Evolutionary conservation across 208 protist species (phyloP), one percentile per base, ranked within the genome.

Genomic region (Phytomonas sp.): DNA sequence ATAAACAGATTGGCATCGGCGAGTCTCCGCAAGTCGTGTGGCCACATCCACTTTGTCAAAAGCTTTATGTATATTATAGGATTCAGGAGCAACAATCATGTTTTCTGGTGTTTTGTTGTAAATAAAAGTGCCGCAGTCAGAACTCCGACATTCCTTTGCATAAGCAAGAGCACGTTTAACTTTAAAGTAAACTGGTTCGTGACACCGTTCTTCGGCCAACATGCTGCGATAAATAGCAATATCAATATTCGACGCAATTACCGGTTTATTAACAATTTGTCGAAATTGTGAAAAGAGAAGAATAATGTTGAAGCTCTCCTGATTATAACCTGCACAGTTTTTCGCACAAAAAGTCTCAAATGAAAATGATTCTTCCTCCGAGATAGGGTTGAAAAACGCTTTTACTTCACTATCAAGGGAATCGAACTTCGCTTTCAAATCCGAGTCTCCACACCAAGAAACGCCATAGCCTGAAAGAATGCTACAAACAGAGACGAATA

Each of bases 341-440:
- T 42, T 77, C 2, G 77, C 84, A 69, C 89, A 94, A 66, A 88
- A 92, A 2, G 66, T 75, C 66, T 94, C 89, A 63, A 94, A 94
- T 11, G 37, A 64, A 11, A 79, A 60, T 2, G 82, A 71, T 66
- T 94, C 89, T 4, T 72, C 62, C 49, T 89, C 77, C 19, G 79
- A 79, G 59, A 94, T 89, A 30, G 89, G 89, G 66, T 68, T 77
- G 70, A 91, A 90, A n/a, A 83, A 65, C n/a, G 72, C 34, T 30
- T 45, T 73, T 36, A 82, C 59, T 29, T 80, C 68, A 26, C 66
- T 60, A 0, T 77, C 71, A 16, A 94, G 75, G 2, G 37, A 23
- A 12, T 76, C 56, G 61, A 81, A 94, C 29, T 74, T 77, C 0
- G 76, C n/a, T 11, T 75, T 65, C 6, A 86, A 34, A 66, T 61